A percentile compares a stretch with the other conserved stretches of the same genome.
phyloP scores from a whole-genome alignment of 129 eudicot genomes.

The Sambucus nigra region DNA sequence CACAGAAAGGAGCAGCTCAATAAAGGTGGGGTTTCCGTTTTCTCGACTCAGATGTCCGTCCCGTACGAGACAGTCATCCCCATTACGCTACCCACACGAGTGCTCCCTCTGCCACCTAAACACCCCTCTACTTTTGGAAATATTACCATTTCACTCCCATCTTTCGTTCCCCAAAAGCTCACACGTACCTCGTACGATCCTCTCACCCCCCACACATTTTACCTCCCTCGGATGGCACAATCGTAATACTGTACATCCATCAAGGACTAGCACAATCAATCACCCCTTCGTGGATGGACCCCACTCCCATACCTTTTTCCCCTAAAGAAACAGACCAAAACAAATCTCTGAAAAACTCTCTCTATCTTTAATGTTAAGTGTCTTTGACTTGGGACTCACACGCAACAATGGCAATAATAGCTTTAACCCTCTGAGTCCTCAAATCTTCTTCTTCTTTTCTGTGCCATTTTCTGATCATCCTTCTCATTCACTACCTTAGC shows the following conservation, averaged over 20 bases:
- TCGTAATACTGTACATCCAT: background rate
- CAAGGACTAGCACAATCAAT: slow-evolving; percentile 1
- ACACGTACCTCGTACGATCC: too few species aligned
- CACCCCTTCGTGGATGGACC: background rate
- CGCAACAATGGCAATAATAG: slow-evolving; percentile 15
- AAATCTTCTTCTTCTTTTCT: slow-evolving; percentile 8
- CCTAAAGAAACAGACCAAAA: slow-evolving; percentile 1
- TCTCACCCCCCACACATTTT: too few species aligned
- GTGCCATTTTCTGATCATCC: background rate
- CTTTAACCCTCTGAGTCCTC: background rate
- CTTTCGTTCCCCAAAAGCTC: too few species aligned
- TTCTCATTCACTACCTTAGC: background rate
- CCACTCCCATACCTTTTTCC: background rate
- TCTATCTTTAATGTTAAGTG: slow-evolving; percentile 2
- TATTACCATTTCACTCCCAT: too few species aligned
- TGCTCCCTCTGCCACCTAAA: too few species aligned
- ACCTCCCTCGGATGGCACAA: too few species aligned
- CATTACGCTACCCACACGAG: too few species aligned
- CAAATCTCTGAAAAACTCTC: slow-evolving; percentile 5
- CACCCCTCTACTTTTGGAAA: too few species aligned
- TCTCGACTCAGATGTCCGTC: too few species aligned
- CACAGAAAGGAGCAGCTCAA: too few species aligned
- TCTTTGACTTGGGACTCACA: slow-evolving; percentile 25
- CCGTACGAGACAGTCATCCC: too few species aligned
- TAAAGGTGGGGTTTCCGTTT: too few species aligned